Evolutionary conservation across 352 stramenopile genomes (phyloP).

Genomic region (Globisporangium spiculum): DNA sequence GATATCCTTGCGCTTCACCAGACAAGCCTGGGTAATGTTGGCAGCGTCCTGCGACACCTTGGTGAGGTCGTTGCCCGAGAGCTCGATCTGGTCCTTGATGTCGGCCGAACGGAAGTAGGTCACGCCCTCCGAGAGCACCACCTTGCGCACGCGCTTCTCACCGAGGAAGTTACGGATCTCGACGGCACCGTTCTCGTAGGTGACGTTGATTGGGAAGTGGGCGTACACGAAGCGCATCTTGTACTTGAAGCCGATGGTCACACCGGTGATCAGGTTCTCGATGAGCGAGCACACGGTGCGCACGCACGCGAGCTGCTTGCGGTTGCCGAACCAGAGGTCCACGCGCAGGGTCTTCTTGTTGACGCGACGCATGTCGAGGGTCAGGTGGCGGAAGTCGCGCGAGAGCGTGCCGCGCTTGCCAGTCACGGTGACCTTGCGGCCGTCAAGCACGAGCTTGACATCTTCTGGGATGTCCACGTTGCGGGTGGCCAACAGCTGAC

Average conservation of each 20-base stretch:
- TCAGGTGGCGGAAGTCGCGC: slow-evolving; percentile 97
- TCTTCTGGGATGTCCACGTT: slow-evolving; percentile 93
- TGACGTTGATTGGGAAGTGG: slow-evolving; percentile 99
- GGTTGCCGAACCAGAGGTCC: slow-evolving; percentile 98
- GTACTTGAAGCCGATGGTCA: slow-evolving; percentile 98
- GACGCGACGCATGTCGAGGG: slow-evolving; percentile 93
- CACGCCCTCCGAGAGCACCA: slow-evolving; percentile 93
- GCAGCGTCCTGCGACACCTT: slow-evolving; percentile 92
- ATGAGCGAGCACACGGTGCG: slow-evolving; percentile 98
- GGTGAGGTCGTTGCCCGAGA: slow-evolving; percentile 97
- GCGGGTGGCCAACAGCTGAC: slow-evolving; percentile 91
- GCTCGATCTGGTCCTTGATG: slow-evolving; percentile 99
- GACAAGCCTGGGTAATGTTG: slow-evolving; percentile 84
- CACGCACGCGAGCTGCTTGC: slow-evolving; percentile 98
- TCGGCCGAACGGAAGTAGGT: slow-evolving; percentile 93
- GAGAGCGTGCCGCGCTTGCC: slow-evolving; percentile 94
- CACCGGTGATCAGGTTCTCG: slow-evolving; percentile 99
- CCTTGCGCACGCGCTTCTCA: slow-evolving; percentile 97
- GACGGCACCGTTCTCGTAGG: slow-evolving; percentile 90
- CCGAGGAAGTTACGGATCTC: slow-evolving; percentile 99
- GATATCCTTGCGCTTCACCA: slow-evolving; percentile 93
- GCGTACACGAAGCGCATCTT: slow-evolving; percentile 99
- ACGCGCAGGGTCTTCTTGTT: slow-evolving; percentile 93
- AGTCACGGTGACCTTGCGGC: slow-evolving; percentile 94
- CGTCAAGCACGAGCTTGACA: slow-evolving; percentile 93